phyloP scores from a whole-genome alignment of 352 stramenopile species.

The Phytopythium kandeliae region DNA sequence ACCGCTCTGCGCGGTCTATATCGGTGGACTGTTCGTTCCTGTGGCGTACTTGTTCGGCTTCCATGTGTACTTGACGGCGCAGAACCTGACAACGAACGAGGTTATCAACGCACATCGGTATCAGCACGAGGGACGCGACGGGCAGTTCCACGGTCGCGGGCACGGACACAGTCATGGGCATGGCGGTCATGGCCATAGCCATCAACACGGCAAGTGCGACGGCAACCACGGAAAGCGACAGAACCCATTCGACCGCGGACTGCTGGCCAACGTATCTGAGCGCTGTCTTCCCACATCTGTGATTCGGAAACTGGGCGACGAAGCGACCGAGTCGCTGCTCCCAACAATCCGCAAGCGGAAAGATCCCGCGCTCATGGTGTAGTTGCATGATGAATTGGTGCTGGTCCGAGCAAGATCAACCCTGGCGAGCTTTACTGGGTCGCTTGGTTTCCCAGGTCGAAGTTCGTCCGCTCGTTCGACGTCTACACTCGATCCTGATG shows the following conservation, averaged over 20 bases:
- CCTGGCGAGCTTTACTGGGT: too few relatives aligned
- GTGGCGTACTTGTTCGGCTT: conserved; percentile 53
- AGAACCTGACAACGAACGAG: conserved; percentile 79
- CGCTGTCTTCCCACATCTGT: conserved; percentile 15
- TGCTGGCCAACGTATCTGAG: conserved; percentile 19
- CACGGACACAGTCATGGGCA: conserved; percentile 4
- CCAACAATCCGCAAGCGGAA: background rate
- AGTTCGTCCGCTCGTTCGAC: too few relatives aligned
- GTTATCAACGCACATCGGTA: conserved; percentile 69
- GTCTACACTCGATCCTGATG: too few relatives aligned
- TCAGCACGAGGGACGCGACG: conserved; percentile 6
- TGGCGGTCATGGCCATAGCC: conserved; percentile 1
- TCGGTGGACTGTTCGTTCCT: conserved; percentile 38
- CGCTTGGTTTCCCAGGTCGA: too few relatives aligned
- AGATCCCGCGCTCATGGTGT: conserved; percentile 2
- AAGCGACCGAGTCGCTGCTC: background rate
- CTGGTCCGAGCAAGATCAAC: too few relatives aligned
- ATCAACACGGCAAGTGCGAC: conserved; percentile 20
- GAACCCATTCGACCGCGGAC: conserved; percentile 22
- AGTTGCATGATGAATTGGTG: too few relatives aligned
- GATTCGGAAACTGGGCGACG: background rate
- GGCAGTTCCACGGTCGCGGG: conserved; percentile 6
- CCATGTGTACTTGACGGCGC: conserved; percentile 66
- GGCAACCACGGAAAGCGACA: conserved; percentile 7
- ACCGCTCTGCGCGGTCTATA: conserved; percentile 26